Base-by-base conservation (phyloP, 495 filamentous ascomycete genomes). In the Collariella sp. region DNA sequence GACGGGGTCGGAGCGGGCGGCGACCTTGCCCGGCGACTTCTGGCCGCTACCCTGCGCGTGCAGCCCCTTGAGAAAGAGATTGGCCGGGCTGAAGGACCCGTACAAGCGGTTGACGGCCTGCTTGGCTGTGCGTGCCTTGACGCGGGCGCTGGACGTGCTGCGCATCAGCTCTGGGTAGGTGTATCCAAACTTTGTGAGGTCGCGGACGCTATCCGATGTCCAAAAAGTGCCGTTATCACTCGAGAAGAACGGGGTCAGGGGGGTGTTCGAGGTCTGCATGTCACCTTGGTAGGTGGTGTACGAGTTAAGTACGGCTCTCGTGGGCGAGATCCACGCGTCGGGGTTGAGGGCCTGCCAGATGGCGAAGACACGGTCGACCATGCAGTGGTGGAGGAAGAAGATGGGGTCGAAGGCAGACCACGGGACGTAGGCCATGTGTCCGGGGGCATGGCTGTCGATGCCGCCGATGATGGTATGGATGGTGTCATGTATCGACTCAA, bases 351-450 rank as follows among this genome's bases (percentile, higher is more conserved):
- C 71, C 67, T 90, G 85, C 85, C 85, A 91, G 45, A 89, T 79
- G 7, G 86, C 78, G 57, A 84, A 82, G 42, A 81, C 65, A 3
- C 87, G 76, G 59, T 91, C 87, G 16, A 88, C 74, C 55, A 80
- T 84, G 36, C 73, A 66, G 50, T 79, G 74, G 47, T 89, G 86
- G 4, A 89, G 68, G 67, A 79, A 86, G 68, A 90, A 91, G 36
- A 86, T 71, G 0, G 87, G 86, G 60, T 89, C 87, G 57, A 86
- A 89, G 15, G 80, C 79, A 5, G 87, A 82, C 56, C 80, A 86
- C 0, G 78, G 76, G 23, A 85, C 72, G 55, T 76, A 76, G 2
- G 73, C 71, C 83, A 89, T 85, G 60, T 88, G 83, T 0, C 85
- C 65, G 9, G 83, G 58, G 15, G 56, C 49, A 19, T 49, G 43